Conservation (phyloP, 768 basidiomycete genomes). For the Leccinum ochraceum region DNA sequence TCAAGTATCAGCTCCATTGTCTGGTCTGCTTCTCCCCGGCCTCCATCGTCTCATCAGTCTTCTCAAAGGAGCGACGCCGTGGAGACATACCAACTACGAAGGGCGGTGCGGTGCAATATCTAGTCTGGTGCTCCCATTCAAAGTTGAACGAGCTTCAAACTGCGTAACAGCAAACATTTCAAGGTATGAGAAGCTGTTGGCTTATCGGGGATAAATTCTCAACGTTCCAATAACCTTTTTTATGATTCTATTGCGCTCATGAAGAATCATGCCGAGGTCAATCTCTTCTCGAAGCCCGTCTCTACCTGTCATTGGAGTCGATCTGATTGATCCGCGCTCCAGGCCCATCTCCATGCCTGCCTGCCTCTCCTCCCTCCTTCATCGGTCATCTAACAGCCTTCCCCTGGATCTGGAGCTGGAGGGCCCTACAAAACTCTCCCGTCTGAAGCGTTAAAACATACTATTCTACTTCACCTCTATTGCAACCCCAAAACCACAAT, state of each 20-base stretch:
- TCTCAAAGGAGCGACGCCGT: not conserved
- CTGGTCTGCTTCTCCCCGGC: not conserved
- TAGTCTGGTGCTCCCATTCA: not conserved
- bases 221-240: not conserved
- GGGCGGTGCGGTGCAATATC: not conserved
- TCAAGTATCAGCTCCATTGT: not conserved
- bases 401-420: constrained; percentile 6
- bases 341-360: not conserved
- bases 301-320: not conserved
- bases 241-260: not conserved
- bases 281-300: not conserved
- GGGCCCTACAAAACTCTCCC: not conserved
- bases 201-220: not conserved
- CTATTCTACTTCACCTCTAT: not conserved
- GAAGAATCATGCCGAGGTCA: not conserved
- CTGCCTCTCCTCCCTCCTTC: not conserved
- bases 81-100: not conserved
- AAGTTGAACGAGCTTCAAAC: not conserved
- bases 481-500: not conserved
- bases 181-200: not conserved
- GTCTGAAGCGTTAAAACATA: too few species aligned
- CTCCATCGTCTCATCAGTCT: not conserved
- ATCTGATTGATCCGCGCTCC: not conserved
- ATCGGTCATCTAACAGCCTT: not conserved
- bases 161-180: too few species aligned